A percentile compares a stretch with the other conserved stretches of the same genome.
Conservation (phyloP, 352 stramenopile genomes). For the Phytopythium cucurbitacearum region DNA sequence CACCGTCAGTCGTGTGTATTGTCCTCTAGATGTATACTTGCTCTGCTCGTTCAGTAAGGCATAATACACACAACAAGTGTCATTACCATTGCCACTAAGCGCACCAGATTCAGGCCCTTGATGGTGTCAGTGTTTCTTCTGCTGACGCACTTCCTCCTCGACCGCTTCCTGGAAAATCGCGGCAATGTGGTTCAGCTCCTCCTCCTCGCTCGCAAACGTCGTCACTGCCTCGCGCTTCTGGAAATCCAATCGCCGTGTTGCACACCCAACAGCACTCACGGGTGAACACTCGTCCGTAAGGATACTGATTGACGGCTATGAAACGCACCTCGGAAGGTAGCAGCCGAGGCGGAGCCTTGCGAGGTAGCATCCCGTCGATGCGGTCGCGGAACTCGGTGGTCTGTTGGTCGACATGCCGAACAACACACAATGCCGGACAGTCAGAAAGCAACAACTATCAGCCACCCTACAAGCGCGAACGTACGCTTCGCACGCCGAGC, state of each 20-base stretch:
- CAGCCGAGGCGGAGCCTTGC: neutral
- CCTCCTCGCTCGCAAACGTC: conserved; percentile 14
- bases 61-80: too few species aligned
- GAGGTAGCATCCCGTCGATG: conserved; percentile 17
- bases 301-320: neutral
- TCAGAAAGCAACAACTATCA: too few species aligned
- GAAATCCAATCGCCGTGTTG: neutral
- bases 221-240: conserved; percentile 1
- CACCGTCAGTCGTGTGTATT: too few species aligned
- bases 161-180: conserved; percentile 16
- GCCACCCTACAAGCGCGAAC: conserved; percentile 2
- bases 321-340: conserved; percentile 1
- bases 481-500: conserved; percentile 39
- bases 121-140: neutral
- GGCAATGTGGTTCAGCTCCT: conserved; percentile 17
- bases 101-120: too few species aligned
- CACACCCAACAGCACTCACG: neutral
- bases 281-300: neutral
- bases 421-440: conserved; percentile 1
- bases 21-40: too few species aligned
- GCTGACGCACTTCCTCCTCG: conserved; percentile 1
- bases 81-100: too few species aligned
- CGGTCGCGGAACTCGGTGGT: conserved; percentile 33
- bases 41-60: too few species aligned
- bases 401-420: conserved; percentile 6